phyloP scores from a whole-genome alignment of 345 rosid species.

The Zanthoxylum bungeanum region DNA sequence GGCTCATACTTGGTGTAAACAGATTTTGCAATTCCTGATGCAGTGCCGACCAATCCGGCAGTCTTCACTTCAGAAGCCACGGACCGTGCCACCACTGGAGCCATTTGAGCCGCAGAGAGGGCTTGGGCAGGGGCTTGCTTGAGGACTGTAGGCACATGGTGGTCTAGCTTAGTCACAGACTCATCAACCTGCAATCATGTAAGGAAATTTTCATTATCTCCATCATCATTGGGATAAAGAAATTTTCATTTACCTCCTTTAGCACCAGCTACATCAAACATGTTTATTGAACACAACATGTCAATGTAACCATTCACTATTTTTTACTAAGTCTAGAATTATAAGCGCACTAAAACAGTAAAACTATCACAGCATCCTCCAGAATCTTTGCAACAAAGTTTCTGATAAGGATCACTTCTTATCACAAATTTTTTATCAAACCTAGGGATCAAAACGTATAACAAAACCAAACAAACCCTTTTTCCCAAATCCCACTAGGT shows the following conservation, averaged over 20 bases:
- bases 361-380: neutral
- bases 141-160: constrained; percentile 61
- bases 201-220: neutral
- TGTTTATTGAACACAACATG: too few relatives aligned
- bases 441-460: too few relatives aligned
- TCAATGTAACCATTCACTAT: neutral
- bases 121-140: constrained; percentile 80
- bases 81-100: constrained; percentile 59
- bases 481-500: too few relatives aligned
- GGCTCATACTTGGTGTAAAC: constrained; percentile 61
- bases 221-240: neutral
- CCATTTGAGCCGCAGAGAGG: constrained; percentile 60
- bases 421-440: too few relatives aligned
- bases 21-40: constrained; percentile 65
- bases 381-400: neutral
- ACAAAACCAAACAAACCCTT: too few relatives aligned
- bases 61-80: constrained; percentile 66
- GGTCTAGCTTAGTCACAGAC: constrained; percentile 59
- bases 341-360: neutral
- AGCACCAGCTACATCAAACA: too few relatives aligned
- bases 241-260: too few relatives aligned
- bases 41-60: constrained; percentile 63
- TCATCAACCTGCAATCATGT: constrained; percentile 58
- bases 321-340: neutral
- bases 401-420: neutral